Evolutionary conservation across 352 stramenopile genomes (phyloP).

Genomic region (Thraustotheca clavata): DNA sequence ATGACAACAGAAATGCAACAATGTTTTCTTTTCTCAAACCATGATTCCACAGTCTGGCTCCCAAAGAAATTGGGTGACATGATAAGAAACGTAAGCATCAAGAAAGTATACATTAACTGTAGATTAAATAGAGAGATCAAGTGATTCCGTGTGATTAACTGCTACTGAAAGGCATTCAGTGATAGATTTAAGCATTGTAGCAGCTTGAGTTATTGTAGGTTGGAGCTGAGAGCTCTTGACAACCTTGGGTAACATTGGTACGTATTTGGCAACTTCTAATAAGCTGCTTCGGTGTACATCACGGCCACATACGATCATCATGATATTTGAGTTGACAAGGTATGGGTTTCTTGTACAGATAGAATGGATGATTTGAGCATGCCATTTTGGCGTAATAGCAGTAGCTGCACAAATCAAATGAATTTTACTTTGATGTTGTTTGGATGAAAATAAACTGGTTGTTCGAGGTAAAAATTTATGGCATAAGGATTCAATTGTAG

Average conservation of each 20-base stretch:
- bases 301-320: background rate
- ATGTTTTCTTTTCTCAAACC: no score
- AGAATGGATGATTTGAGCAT: background rate
- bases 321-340: background rate
- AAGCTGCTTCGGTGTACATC: background rate
- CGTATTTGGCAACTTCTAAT: background rate
- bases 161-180: background rate
- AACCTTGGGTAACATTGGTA: background rate
- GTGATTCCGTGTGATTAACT: no score
- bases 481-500: background rate
- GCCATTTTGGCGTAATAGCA: background rate
- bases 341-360: background rate
- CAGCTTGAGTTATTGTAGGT: background rate
- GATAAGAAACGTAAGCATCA: no score
- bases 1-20: no score
- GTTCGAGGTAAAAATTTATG: background rate
- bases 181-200: background rate
- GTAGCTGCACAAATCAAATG: constrained; percentile 2
- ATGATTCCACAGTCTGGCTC: no score
- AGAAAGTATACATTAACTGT: no score
- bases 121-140: no score
- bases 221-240: background rate
- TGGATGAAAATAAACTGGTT: background rate
- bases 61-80: no score
- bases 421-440: background rate